A percentile compares a stretch with the other conserved stretches of the same genome.
phyloP scores from a whole-genome alignment of 2,329 filamentous ascomycete genomes.

The Pleoardoris graminearum region DNA sequence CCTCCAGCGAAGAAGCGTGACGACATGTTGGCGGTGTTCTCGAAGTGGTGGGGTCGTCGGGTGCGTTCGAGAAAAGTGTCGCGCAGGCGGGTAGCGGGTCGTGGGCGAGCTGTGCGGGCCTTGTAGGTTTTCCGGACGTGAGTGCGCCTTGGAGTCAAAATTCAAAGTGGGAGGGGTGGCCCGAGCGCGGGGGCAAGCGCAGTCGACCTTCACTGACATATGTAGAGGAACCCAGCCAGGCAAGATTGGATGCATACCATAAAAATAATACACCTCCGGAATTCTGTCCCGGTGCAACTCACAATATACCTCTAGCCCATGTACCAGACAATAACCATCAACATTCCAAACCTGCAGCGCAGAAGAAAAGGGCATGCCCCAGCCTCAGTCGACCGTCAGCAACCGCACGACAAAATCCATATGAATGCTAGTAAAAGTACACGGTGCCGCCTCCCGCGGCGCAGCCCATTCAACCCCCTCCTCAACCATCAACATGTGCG shows the following conservation, averaged over 20 bases:
- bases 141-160: slow-evolving; percentile 5
- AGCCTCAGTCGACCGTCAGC: background rate
- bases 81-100: slow-evolving; percentile 4
- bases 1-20: slow-evolving; percentile 86
- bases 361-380: background rate
- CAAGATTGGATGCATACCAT: too few relatives aligned
- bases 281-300: too few relatives aligned
- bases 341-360: too few relatives aligned
- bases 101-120: slow-evolving; percentile 3
- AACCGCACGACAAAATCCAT: slow-evolving; percentile 21
- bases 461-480: background rate
- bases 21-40: slow-evolving; percentile 34
- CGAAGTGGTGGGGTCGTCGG: slow-evolving; percentile 14
- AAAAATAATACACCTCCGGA: too few relatives aligned
- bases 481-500: background rate
- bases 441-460: slow-evolving; percentile 19
- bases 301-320: too few relatives aligned
- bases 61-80: slow-evolving; percentile 1
- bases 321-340: too few relatives aligned
- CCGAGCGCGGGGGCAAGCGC: slow-evolving; percentile 1
- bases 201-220: background rate
- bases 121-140: slow-evolving; percentile 1
- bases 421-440: slow-evolving; percentile 42
- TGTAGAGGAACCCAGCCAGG: too few relatives aligned
- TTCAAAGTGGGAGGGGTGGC: slow-evolving; percentile 9